A percentile compares a stretch with the other conserved stretches of the same genome.
These are phyloP conservation scores for Rhinocladiella mackenziei DNA, from an alignment of 2,329 filamentous ascomycete genomes.

Conservation along the genomic window DNA sequence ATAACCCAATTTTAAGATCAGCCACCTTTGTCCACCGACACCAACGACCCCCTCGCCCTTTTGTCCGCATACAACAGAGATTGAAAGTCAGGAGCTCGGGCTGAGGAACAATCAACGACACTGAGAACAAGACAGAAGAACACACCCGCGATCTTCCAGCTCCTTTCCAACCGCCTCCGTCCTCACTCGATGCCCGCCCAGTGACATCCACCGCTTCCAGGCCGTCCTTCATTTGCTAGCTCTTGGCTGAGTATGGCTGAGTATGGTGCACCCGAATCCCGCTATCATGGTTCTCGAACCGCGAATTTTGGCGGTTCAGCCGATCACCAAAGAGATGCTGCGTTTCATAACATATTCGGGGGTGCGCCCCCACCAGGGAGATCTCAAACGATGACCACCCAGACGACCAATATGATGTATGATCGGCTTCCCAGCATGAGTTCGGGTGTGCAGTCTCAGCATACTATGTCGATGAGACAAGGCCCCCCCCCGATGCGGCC, in stretches of 20 bases:
- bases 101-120: not conserved
- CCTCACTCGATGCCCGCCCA: conserved; percentile 18
- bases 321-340: conserved; percentile 76
- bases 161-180: conserved; percentile 1
- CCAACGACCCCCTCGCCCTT: conserved; percentile 3
- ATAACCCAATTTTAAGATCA: conserved; percentile 16
- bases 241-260: conserved; percentile 54
- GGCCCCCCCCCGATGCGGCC: conserved; percentile 43
- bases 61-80: conserved; percentile 8
- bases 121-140: conserved; percentile 10
- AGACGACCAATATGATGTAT: conserved; percentile 57
- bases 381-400: conserved; percentile 91
- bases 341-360: conserved; percentile 95
- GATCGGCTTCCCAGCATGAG: conserved; percentile 79
- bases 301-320: conserved; percentile 51
- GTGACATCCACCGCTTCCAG: conserved; percentile 12
- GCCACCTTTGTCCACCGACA: conserved; percentile 5
- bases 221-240: conserved; percentile 24
- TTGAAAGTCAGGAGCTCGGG: conserved; percentile 1
- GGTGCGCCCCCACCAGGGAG: conserved; percentile 78
- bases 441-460: conserved; percentile 43
- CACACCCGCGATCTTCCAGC: conserved; percentile 4
- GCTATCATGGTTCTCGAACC: conserved; percentile 51
- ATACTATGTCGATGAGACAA: conserved; percentile 42
- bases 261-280: conserved; percentile 59